Conservation (phyloP, 805 yeast species). For the Komagataella pseudopastoris region DNA sequence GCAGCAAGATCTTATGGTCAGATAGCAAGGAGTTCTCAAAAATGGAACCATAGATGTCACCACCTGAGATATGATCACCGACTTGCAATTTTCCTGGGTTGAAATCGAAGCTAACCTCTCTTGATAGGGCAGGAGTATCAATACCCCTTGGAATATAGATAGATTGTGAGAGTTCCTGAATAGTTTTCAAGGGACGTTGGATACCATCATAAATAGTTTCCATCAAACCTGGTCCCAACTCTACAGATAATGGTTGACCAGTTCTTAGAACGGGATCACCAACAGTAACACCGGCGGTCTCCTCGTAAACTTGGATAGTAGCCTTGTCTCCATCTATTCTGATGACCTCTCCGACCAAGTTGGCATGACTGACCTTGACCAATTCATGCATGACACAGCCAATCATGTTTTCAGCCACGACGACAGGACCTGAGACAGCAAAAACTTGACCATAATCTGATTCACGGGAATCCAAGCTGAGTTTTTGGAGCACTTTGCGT, state of each 20-base stretch:
- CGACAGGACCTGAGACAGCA: slow-evolving; percentile 97
- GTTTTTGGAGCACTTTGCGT: slow-evolving; percentile 81
- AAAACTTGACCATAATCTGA: slow-evolving; percentile 77
- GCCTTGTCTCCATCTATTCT: slow-evolving; percentile 95
- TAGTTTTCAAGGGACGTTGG: slow-evolving; percentile 95
- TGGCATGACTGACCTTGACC: slow-evolving; percentile 95
- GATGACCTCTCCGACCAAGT: slow-evolving; percentile 95
- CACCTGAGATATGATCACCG: slow-evolving; percentile 97
- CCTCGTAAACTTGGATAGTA: slow-evolving; percentile 97
- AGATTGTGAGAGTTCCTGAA: slow-evolving; percentile 75
- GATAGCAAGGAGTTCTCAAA: slow-evolving; percentile 87
- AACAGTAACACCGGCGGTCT: slow-evolving; percentile 97
- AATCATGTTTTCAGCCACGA: slow-evolving; percentile 96
- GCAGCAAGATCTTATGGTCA: slow-evolving; percentile 88
- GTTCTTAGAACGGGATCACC: slow-evolving; percentile 98
- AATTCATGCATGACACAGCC: slow-evolving; percentile 99
- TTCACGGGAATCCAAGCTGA: slow-evolving; percentile 66
- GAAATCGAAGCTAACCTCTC: slow-evolving; percentile 75
- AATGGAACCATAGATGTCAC: slow-evolving; percentile 90
- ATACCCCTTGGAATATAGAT: slow-evolving; percentile 98
- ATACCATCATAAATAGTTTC: slow-evolving; percentile 99
- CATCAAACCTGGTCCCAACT: slow-evolving; percentile 98
- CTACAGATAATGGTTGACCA: slow-evolving; percentile 98
- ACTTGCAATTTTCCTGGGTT: slow-evolving; percentile 67
- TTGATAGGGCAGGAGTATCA: slow-evolving; percentile 87